Conservation (phyloP, 2,329 filamentous ascomycete genomes). For the Aspergillus texensis region DNA sequence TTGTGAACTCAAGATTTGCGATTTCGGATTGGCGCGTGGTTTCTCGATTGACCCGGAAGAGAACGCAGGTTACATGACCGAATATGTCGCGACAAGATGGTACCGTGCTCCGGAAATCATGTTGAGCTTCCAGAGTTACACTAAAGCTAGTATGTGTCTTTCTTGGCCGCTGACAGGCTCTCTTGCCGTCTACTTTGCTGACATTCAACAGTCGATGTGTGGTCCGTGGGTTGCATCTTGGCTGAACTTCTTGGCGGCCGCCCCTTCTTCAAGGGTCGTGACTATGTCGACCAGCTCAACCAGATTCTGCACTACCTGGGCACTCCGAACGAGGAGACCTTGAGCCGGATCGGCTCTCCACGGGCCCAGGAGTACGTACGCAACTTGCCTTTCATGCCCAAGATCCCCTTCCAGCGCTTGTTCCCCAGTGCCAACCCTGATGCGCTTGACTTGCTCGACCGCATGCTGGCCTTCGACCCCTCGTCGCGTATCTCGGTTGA, state of each 20-base stretch:
- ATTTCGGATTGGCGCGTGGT: constrained; percentile 93
- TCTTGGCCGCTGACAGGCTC: constrained; percentile 4
- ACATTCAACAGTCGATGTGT: constrained; percentile 80
- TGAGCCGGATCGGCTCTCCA: constrained; percentile 89
- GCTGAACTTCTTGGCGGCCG: constrained; percentile 93
- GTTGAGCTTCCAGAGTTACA: constrained; percentile 99
- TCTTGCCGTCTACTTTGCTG: constrained; percentile 7
- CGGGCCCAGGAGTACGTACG: constrained; percentile 98
- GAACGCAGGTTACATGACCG: constrained; percentile 99
- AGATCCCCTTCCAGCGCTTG: constrained; percentile 82
- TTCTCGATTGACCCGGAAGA: constrained; percentile 98
- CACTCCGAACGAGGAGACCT: constrained; percentile 92
- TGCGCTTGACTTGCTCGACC: constrained; percentile 90
- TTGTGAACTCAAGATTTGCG: constrained; percentile 98
- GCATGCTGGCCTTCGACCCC: constrained; percentile 97
- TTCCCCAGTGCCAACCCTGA: constrained; percentile 97
- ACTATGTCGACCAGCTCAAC: constrained; percentile 99
- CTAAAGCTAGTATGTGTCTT: constrained; percentile 88
- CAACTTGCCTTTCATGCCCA: constrained; percentile 92
- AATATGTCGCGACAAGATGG: constrained; percentile 98
- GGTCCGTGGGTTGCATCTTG: constrained; percentile 97
- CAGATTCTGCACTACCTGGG: constrained; percentile 98
- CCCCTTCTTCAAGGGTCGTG: constrained; percentile 98
- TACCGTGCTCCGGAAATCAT: constrained; percentile 99
- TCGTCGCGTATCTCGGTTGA: constrained; percentile 92